These are phyloP conservation scores for Amanita phalloides DNA, from an alignment of 768 basidiomycete genomes.

Conservation along the genomic window DNA sequence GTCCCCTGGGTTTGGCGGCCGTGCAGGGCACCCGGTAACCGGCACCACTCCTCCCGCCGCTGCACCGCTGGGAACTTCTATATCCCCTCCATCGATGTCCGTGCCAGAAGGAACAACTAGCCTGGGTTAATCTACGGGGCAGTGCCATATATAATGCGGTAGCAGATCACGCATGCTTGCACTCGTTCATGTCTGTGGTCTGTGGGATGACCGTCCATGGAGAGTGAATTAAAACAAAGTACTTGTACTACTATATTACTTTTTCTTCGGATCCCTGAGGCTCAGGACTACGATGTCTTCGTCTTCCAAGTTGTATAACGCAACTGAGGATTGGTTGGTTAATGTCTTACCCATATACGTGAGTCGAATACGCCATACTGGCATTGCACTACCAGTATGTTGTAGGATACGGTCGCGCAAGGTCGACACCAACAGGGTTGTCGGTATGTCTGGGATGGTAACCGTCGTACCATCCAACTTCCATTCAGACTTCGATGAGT, in stretches of 20 bases:
- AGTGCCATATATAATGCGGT: not conserved
- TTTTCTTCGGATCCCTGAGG: conserved; percentile 70
- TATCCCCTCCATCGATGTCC: not conserved
- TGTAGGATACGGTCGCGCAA: conserved; percentile 83
- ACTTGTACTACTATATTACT: conserved; percentile 20
- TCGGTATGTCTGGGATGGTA: conserved; percentile 71
- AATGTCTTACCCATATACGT: conserved; percentile 79
- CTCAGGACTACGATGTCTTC: conserved; percentile 76
- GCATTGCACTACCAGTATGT: conserved; percentile 66
- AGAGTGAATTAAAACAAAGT: not conserved
- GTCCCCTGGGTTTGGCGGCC: not conserved
- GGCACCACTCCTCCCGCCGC: not conserved
- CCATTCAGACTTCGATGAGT: conserved; percentile 85
- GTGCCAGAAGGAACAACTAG: not conserved
- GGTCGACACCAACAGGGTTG: conserved; percentile 78
- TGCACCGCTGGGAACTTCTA: not conserved
- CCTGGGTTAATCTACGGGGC: not conserved
- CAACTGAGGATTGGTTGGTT: conserved; percentile 78
- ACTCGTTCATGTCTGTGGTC: not conserved
- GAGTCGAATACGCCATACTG: conserved; percentile 72
- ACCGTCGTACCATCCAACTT: conserved; percentile 78
- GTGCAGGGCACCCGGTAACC: not conserved
- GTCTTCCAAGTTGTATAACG: conserved; percentile 83
- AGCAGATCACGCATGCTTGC: not conserved
- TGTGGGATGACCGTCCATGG: not conserved